Conservation (phyloP, 495 filamentous ascomycete genomes). For the Aspergillus hancockii region DNA sequence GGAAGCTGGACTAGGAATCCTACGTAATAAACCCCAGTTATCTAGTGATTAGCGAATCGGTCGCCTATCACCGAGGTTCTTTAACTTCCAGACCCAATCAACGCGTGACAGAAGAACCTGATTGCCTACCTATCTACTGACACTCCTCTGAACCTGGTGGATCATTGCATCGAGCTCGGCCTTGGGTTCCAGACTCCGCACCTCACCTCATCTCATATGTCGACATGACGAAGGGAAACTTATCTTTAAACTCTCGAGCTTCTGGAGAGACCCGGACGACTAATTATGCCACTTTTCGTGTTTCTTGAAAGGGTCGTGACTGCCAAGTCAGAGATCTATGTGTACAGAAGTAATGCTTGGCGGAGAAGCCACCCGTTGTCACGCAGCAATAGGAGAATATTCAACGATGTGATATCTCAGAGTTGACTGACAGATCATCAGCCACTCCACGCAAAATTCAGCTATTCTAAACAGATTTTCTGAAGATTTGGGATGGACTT, state of each 20-base stretch:
- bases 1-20: constrained; percentile 1
- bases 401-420: constrained; percentile 21
- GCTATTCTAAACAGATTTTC: not conserved
- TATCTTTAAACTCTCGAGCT: constrained; percentile 7
- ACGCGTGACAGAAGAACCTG: constrained; percentile 8
- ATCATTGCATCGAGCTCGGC: constrained; percentile 13
- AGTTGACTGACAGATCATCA: constrained; percentile 21
- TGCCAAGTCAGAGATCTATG: constrained; percentile 13
- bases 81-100: constrained; percentile 6
- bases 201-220: constrained; percentile 5
- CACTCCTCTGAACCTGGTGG: constrained; percentile 5
- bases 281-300: constrained; percentile 1
- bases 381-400: constrained; percentile 25
- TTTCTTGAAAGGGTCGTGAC: not conserved
- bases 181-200: constrained; percentile 22
- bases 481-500: not conserved
- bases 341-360: constrained; percentile 13
- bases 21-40: constrained; percentile 14
- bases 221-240: constrained; percentile 13
- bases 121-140: constrained; percentile 5
- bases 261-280: not conserved
- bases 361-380: constrained; percentile 19
- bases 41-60: constrained; percentile 10
- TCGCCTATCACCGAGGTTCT: constrained; percentile 7
- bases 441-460: not conserved